phyloP scores from a whole-genome alignment of 106 monocot species.

The Apostasia ramifera region DNA sequence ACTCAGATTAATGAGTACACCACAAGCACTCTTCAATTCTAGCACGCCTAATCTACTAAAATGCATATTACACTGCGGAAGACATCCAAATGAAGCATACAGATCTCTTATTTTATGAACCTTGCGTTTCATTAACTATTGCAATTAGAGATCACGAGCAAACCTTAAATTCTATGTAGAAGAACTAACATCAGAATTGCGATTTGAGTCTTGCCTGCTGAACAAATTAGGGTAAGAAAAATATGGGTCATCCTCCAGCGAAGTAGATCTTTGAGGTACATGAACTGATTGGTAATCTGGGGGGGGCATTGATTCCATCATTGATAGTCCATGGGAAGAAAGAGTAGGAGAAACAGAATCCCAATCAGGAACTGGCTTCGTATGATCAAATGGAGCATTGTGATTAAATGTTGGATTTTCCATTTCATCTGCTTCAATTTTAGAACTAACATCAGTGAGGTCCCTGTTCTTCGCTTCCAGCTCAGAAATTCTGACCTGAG shows the following conservation, averaged over 20 bases:
- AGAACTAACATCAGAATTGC: not conserved
- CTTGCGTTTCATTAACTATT: too few relatives aligned
- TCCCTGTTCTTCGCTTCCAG: slow-evolving; percentile 32
- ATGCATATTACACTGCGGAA: too few relatives aligned
- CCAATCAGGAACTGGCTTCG: not conserved
- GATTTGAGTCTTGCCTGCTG: slow-evolving; percentile 37
- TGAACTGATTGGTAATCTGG: slow-evolving; percentile 15
- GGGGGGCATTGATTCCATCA: slow-evolving; percentile 8
- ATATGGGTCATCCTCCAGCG: slow-evolving; percentile 87
- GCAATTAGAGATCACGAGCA: slow-evolving; percentile 5
- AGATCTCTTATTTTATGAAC: too few relatives aligned
- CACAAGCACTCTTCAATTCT: too few relatives aligned
- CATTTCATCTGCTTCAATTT: not conserved
- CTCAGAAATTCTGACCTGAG: slow-evolving; percentile 66
- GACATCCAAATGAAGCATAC: too few relatives aligned
- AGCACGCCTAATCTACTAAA: too few relatives aligned
- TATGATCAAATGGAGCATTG: slow-evolving; percentile 17
- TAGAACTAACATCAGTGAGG: slow-evolving; percentile 7
- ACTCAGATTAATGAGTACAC: too few relatives aligned
- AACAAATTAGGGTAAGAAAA: slow-evolving; percentile 87
- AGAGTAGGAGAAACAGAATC: not conserved
- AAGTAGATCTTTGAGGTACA: slow-evolving; percentile 43
- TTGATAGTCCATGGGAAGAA: slow-evolving; percentile 2
- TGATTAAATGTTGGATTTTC: slow-evolving; percentile 33
- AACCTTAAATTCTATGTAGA: slow-evolving; percentile 5